Conservation (phyloP, 176 grass and related monocot species). For the Triticum timopheevii region DNA sequence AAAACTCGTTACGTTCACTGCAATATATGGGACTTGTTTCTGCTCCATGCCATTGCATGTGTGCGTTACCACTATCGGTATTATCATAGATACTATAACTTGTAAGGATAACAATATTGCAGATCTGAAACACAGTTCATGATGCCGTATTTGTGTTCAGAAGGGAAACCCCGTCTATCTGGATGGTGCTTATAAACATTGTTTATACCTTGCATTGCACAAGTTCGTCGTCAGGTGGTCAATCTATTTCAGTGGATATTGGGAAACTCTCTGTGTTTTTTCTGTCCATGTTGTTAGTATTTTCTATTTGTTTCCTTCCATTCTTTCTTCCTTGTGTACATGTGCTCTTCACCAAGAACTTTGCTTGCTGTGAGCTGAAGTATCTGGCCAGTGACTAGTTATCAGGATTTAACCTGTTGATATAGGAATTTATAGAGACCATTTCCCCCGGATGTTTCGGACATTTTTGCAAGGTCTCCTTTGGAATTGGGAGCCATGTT, state of each 20-base stretch:
- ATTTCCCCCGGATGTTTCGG: background rate
- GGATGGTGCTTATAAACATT: conserved; percentile 50
- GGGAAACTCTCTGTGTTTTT: conserved; percentile 16
- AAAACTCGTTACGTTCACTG: background rate
- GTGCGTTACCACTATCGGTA: background rate
- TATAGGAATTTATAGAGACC: background rate
- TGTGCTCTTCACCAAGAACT: background rate
- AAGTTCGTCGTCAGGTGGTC: background rate
- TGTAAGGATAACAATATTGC: background rate
- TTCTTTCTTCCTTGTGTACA: conserved; percentile 19
- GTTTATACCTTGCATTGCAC: conserved; percentile 66
- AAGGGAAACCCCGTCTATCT: background rate
- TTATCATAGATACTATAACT: background rate
- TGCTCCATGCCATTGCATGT: background rate
- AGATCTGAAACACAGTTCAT: background rate
- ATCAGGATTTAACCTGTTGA: background rate
- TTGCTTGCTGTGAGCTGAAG: background rate
- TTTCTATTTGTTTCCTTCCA: background rate
- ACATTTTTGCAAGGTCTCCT: background rate
- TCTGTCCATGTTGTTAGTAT: background rate
- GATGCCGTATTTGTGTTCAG: background rate
- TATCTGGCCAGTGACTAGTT: background rate
- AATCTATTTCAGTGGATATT: conserved; percentile 22
- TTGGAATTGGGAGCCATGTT: background rate
- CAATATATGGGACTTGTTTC: background rate